Evolutionary conservation across 2,329 filamentous ascomycete species (phyloP).

Genomic region (Aspergillus cejpii): DNA sequence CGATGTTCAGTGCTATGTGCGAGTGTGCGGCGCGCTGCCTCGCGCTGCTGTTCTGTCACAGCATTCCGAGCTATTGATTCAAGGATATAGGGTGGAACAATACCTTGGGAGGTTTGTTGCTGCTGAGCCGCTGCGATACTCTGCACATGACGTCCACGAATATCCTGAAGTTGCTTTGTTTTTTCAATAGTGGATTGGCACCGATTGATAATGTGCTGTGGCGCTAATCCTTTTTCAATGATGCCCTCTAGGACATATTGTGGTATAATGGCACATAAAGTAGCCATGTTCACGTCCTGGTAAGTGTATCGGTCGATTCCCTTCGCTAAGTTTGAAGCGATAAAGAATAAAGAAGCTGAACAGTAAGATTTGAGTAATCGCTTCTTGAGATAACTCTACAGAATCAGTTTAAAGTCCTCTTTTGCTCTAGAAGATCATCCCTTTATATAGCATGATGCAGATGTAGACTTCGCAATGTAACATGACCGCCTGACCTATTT

Average conservation of each 20-base stretch:
- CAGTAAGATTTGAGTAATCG: no score
- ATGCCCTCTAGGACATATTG: neutral
- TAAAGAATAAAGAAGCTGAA: no score
- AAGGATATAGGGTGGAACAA: slow-evolving; percentile 4
- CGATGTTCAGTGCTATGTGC: neutral
- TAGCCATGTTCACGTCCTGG: neutral
- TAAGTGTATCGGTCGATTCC: no score
- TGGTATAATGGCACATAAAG: neutral
- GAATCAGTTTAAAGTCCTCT: no score
- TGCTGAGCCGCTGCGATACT: neutral
- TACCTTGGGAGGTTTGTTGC: slow-evolving; percentile 3
- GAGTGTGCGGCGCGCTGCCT: neutral
- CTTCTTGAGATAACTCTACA: no score
- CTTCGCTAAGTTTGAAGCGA: no score
- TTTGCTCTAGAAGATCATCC: no score
- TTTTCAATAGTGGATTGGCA: slow-evolving; percentile 6
- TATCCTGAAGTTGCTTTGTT: slow-evolving; percentile 4
- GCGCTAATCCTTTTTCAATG: slow-evolving; percentile 1
- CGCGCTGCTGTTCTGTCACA: slow-evolving; percentile 1
- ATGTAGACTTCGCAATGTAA: no score
- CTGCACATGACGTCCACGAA: neutral
- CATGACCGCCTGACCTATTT: no score
- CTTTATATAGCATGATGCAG: no score
- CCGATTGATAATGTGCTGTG: slow-evolving; percentile 1
- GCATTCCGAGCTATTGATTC: slow-evolving; percentile 6